Evolutionary conservation across 805 yeast species (phyloP).

Genomic region (Spathaspora passalidarum): DNA sequence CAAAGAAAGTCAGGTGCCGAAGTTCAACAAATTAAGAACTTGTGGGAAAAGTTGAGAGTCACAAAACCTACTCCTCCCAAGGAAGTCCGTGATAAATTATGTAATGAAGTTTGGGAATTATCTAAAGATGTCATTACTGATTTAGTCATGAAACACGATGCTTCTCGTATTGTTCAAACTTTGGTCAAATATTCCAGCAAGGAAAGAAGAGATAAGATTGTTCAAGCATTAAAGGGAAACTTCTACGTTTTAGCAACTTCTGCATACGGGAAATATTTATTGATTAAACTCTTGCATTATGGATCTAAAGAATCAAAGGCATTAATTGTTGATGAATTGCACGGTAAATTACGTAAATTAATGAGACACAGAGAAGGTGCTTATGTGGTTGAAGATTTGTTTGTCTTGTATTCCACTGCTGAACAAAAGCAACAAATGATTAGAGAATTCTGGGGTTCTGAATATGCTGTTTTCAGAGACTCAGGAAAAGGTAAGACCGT

Average conservation of each 20-base stretch:
- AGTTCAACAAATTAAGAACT: slow-evolving; percentile 76
- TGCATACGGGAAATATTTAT: slow-evolving; percentile 87
- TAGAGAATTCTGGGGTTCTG: slow-evolving; percentile 95
- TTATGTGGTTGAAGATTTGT: slow-evolving; percentile 92
- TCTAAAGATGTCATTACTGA: slow-evolving; percentile 76
- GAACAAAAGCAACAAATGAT: slow-evolving; percentile 89
- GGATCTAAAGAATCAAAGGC: slow-evolving; percentile 83
- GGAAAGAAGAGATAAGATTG: slow-evolving; percentile 71
- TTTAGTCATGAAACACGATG: slow-evolving; percentile 91
- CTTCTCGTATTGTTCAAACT: slow-evolving; percentile 94
- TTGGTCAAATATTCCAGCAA: slow-evolving; percentile 81
- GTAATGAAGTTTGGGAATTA: slow-evolving; percentile 82
- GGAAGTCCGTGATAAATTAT: slow-evolving; percentile 69
- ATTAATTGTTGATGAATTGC: slow-evolving; percentile 74
- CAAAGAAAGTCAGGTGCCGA: slow-evolving; percentile 84
- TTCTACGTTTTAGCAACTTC: slow-evolving; percentile 84
- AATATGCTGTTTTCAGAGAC: slow-evolving; percentile 86
- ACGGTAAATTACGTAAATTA: slow-evolving; percentile 84
- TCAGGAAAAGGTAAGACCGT: slow-evolving; percentile 62
- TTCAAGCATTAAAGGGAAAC: slow-evolving; percentile 65
- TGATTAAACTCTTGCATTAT: slow-evolving; percentile 86
- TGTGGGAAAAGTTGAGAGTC: slow-evolving; percentile 91
- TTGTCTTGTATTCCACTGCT: slow-evolving; percentile 75
- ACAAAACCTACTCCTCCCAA: slow-evolving; percentile 79
- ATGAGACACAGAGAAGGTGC: slow-evolving; percentile 99